Conservation (phyloP, 768 basidiomycete genomes). For the Kwoniella europaea region DNA sequence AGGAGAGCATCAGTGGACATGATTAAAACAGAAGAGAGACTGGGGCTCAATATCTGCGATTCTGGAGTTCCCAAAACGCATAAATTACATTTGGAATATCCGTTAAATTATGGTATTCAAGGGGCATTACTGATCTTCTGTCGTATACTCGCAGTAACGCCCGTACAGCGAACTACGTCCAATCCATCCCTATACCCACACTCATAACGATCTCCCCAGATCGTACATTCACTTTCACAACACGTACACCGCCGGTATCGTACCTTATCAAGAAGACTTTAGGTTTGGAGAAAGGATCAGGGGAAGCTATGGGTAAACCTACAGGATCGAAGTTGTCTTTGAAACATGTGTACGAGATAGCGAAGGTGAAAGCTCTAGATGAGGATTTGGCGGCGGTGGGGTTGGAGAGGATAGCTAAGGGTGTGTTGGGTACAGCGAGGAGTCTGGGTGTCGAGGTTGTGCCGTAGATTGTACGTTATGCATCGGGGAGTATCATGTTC, state of each 20-base stretch:
- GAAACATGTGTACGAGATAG: conserved; percentile 98
- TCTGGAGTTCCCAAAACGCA: too few relatives aligned
- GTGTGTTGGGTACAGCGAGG: conserved; percentile 84
- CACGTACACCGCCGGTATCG: conserved; percentile 79
- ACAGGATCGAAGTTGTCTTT: conserved; percentile 71
- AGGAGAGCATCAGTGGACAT: too few relatives aligned
- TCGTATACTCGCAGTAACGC: conserved; percentile 67
- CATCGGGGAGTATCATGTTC: too few relatives aligned
- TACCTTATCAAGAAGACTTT: conserved; percentile 91
- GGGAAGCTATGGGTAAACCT: conserved; percentile 46
- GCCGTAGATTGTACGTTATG: conserved; percentile 61
- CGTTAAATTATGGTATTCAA: too few relatives aligned
- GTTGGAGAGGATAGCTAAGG: conserved; percentile 84
- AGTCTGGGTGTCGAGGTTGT: conserved; percentile 89
- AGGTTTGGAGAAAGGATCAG: conserved; percentile 87
- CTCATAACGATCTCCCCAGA: conserved; percentile 91
- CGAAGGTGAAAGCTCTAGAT: conserved; percentile 92
- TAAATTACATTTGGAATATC: too few relatives aligned
- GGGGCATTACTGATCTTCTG: background rate
- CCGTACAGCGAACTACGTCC: conserved; percentile 83
- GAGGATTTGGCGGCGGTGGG: conserved; percentile 83
- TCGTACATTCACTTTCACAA: conserved; percentile 89
- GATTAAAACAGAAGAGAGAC: too few relatives aligned
- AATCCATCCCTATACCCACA: conserved; percentile 88
- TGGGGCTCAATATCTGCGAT: too few relatives aligned